phyloP scores from a whole-genome alignment of 1,139 yeast species.

The Candida labiduridarum region DNA sequence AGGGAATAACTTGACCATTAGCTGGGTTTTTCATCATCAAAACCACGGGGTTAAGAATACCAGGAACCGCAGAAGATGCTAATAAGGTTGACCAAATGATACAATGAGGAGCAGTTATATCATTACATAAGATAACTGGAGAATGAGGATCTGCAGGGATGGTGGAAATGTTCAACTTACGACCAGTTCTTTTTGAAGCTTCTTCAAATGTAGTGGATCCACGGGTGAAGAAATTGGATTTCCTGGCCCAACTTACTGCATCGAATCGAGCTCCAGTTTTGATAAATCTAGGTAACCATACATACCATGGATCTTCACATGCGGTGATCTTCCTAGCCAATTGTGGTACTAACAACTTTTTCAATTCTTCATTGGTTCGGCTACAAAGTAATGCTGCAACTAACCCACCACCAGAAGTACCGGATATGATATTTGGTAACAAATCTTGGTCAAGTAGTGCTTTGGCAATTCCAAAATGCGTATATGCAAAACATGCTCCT shows the following conservation, averaged over 20 bases:
- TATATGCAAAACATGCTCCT: constrained; percentile 78
- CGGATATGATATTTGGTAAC: constrained; percentile 70
- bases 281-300: constrained; percentile 69
- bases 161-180: constrained; percentile 70
- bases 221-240: constrained; percentile 67
- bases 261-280: constrained; percentile 80
- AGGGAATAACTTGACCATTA: constrained; percentile 55
- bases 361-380: constrained; percentile 67
- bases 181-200: constrained; percentile 67
- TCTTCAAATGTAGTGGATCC: constrained; percentile 77
- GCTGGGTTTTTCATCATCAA: constrained; percentile 67
- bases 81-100: constrained; percentile 80
- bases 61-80: constrained; percentile 85
- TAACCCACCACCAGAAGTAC: constrained; percentile 85
- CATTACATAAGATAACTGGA: constrained; percentile 77
- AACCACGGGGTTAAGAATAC: constrained; percentile 80
- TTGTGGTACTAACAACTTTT: constrained; percentile 58
- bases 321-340: constrained; percentile 70
- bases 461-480: constrained; percentile 76
- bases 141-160: constrained; percentile 85
- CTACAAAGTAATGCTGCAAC: constrained; percentile 76
- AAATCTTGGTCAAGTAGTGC: constrained; percentile 69
- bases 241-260: constrained; percentile 72
- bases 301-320: constrained; percentile 64
- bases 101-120: constrained; percentile 77